Evolutionary conservation across 192 early-diverging fungal genomes (phyloP).

Genomic region (Backusella morwellensis): DNA sequence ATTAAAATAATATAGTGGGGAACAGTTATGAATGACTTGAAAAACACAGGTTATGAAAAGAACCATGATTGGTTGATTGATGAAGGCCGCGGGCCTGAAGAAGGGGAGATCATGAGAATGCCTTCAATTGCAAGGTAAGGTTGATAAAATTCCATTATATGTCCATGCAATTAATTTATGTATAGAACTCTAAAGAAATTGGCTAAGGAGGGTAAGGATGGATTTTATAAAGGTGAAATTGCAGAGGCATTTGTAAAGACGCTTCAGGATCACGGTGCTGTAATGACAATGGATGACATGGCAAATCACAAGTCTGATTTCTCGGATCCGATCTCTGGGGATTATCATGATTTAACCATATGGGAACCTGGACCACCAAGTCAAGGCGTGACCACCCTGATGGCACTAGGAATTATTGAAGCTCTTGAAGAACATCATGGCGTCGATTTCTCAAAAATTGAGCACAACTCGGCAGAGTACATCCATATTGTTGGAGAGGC

Average conservation of each 20-base stretch:
- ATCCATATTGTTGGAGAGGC: slow-evolving; percentile 69
- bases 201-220: slow-evolving; percentile 59
- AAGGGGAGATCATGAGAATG: slow-evolving; percentile 59
- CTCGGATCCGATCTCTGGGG: slow-evolving; percentile 55
- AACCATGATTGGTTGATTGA: slow-evolving; percentile 46
- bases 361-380: slow-evolving; percentile 74
- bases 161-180: not conserved
- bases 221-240: slow-evolving; percentile 69
- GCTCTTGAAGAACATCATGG: slow-evolving; percentile 44
- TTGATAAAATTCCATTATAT: not conserved
- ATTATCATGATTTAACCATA: slow-evolving; percentile 55
- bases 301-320: slow-evolving; percentile 46
- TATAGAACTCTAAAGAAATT: slow-evolving; percentile 50
- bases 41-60: not conserved
- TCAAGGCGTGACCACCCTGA: slow-evolving; percentile 66
- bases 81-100: slow-evolving; percentile 47
- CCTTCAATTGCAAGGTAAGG: slow-evolving; percentile 51
- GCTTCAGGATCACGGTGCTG: slow-evolving; percentile 47
- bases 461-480: slow-evolving; percentile 57
- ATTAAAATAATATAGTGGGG: slow-evolving; percentile 31
- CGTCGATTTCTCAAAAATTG: slow-evolving; percentile 37
- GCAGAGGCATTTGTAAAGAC: slow-evolving; percentile 65
- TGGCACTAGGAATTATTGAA: slow-evolving; percentile 66
- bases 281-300: slow-evolving; percentile 67
- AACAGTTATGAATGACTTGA: slow-evolving; percentile 8